These are phyloP conservation scores for Rhytidiadelphus loreus DNA, from an alignment of 225 moss, liverwort and hornwort species.

Conservation along the genomic window DNA sequence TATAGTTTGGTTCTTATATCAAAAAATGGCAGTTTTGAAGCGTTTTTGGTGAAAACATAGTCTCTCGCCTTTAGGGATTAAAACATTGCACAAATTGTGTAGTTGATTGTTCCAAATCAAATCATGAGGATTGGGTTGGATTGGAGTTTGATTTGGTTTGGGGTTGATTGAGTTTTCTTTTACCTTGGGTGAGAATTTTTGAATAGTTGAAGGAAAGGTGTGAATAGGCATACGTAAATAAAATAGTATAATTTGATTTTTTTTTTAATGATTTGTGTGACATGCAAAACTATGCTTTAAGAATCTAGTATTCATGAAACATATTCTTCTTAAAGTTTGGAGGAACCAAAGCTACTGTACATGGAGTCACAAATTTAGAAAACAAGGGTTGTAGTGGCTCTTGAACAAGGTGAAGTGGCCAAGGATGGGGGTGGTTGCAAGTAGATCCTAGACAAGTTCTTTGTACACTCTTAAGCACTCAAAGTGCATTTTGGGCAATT, in stretches of 20 bases:
- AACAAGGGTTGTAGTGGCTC: rapidly evolving
- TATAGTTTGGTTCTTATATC: too few relatives aligned
- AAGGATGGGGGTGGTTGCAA: too few relatives aligned
- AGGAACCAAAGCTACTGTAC: neutral
- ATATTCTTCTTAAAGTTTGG: neutral
- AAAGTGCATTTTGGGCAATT: neutral
- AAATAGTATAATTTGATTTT: neutral
- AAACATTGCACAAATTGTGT: neutral
- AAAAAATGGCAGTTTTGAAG: too few relatives aligned
- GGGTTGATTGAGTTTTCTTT: too few relatives aligned
- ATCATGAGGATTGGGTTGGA: too few relatives aligned
- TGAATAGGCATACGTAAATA: neutral
- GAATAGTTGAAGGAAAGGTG: neutral
- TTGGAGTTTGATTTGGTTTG: rapidly evolving
- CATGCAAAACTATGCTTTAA: neutral
- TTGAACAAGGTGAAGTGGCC: neutral
- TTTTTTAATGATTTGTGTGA: neutral
- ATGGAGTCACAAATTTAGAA: neutral
- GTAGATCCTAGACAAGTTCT: neutral
- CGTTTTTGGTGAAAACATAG: too few relatives aligned
- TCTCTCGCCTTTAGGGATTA: too few relatives aligned
- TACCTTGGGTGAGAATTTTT: neutral
- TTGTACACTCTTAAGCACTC: too few relatives aligned
- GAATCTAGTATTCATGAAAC: neutral
- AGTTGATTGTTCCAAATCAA: neutral